phyloP scores from a whole-genome alignment of 768 basidiomycete genomes.

The Trametes cingulata region DNA sequence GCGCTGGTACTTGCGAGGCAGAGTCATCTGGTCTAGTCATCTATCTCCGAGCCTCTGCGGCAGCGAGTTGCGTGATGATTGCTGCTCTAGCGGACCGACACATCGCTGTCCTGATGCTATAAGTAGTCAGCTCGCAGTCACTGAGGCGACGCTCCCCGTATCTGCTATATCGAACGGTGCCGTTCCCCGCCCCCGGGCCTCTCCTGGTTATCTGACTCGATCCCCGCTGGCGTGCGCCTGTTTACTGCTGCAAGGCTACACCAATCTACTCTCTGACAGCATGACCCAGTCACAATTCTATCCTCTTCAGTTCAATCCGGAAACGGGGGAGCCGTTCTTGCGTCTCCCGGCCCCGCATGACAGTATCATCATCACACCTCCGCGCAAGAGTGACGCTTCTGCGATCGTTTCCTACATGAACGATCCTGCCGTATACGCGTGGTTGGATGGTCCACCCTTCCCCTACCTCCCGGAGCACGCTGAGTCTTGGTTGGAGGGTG shows the following conservation, averaged over 20 bases:
- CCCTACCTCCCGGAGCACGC: constrained; percentile 53
- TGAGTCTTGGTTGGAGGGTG: constrained; percentile 37
- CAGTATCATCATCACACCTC: constrained; percentile 60
- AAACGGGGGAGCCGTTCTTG: constrained; percentile 52
- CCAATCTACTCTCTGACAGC: neutral
- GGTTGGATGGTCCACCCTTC: constrained; percentile 49
- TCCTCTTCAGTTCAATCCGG: constrained; percentile 35
- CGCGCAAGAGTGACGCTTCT: constrained; percentile 47
- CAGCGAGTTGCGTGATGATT: neutral
- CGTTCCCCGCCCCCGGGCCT: too few relatives aligned
- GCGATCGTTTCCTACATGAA: constrained; percentile 45
- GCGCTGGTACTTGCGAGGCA: neutral
- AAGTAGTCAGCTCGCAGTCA: too few relatives aligned
- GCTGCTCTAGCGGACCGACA: neutral
- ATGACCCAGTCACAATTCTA: constrained; percentile 30
- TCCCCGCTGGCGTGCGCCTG: neutral
- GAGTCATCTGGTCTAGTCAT: neutral
- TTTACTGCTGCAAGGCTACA: neutral
- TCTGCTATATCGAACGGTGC: too few relatives aligned
- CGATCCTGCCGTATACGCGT: constrained; percentile 47
- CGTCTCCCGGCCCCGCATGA: constrained; percentile 51
- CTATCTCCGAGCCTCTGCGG: neutral
- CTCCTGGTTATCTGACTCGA: too few relatives aligned
- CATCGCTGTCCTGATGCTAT: too few relatives aligned
- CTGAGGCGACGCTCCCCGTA: too few relatives aligned